Conservation (phyloP, 108 stramenopile genomes). For the Cyclotella cryptica region DNA sequence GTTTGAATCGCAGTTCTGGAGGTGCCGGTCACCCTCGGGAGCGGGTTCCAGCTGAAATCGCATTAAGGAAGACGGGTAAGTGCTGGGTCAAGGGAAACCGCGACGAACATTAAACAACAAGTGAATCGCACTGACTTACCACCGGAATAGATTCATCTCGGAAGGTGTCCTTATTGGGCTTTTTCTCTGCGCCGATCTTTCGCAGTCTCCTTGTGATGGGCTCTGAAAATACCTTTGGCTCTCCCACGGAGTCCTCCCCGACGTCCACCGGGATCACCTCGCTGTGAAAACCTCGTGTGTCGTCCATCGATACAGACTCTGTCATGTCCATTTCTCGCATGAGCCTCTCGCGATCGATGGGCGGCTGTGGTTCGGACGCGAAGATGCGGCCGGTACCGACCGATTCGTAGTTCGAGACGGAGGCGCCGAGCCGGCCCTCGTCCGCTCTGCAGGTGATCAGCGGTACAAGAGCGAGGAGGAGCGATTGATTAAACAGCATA, state of each 20-base stretch:
- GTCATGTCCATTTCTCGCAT: background rate
- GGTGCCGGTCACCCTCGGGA: conserved; percentile 1
- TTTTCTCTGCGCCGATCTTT: conserved; percentile 1
- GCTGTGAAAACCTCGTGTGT: too few relatives aligned
- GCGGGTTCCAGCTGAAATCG: background rate
- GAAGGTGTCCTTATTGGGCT: background rate
- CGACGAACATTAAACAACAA: background rate
- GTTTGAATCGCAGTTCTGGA: background rate
- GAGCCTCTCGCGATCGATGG: conserved; percentile 1
- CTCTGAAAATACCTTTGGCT: background rate
- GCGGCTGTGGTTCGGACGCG: background rate
- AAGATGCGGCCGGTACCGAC: conserved; percentile 2
- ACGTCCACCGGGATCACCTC: background rate
- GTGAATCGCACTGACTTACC: background rate
- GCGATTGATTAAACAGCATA: background rate
- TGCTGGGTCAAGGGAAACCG: too few relatives aligned
- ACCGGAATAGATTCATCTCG: conserved; percentile 1
- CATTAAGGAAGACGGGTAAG: background rate
- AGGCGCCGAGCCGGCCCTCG: background rate
- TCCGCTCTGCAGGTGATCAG: background rate
- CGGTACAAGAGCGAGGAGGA: background rate
- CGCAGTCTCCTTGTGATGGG: conserved; percentile 17
- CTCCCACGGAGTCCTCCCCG: background rate
- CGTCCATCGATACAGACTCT: background rate
- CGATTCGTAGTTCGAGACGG: background rate